These are phyloP conservation scores for Pseudocercospora crystallina DNA, from an alignment of 2,329 filamentous ascomycete genomes.

Conservation along the genomic window DNA sequence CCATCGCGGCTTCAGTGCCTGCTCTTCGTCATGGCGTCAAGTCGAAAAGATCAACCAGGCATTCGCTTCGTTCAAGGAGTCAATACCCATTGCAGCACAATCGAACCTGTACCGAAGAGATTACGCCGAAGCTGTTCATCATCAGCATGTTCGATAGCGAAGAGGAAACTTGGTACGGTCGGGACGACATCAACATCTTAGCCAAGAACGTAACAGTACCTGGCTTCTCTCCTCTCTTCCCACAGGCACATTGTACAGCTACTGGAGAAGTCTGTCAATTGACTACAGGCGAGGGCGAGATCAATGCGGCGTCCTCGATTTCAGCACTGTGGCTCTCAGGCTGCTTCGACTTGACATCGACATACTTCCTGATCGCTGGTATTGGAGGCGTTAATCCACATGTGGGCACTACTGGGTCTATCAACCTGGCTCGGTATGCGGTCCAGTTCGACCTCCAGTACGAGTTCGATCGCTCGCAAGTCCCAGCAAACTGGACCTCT, in stretches of 20 bases:
- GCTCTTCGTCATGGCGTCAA: slow-evolving; percentile 13
- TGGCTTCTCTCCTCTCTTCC: slow-evolving; percentile 32
- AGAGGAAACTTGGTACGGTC: slow-evolving; percentile 51
- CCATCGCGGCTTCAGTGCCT: slow-evolving; percentile 2
- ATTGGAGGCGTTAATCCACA: slow-evolving; percentile 30
- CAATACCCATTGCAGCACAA: no score
- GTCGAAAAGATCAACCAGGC: background rate
- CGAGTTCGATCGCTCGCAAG: slow-evolving; percentile 25
- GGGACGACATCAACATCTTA: slow-evolving; percentile 33
- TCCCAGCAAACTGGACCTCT: slow-evolving; percentile 20
- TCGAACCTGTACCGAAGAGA: no score
- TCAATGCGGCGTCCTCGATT: slow-evolving; percentile 16
- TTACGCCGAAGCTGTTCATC: slow-evolving; percentile 60
- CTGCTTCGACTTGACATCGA: slow-evolving; percentile 25
- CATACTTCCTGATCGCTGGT: slow-evolving; percentile 32
- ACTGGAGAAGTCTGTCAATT: slow-evolving; percentile 65
- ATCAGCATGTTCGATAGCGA: slow-evolving; percentile 56
- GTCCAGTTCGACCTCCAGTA: slow-evolving; percentile 29
- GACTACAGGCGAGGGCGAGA: slow-evolving; percentile 56
- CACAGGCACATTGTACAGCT: slow-evolving; percentile 56
- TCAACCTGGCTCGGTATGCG: slow-evolving; percentile 26
- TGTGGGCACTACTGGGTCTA: slow-evolving; percentile 25
- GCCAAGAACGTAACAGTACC: slow-evolving; percentile 35
- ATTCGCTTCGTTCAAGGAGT: no score
- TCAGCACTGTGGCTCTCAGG: slow-evolving; percentile 20